Percentiles rank a stretch among this genome's conserved stretches.
phyloP scores from a whole-genome alignment of 768 basidiomycete genomes.

The Pisolithus tinctorius region DNA sequence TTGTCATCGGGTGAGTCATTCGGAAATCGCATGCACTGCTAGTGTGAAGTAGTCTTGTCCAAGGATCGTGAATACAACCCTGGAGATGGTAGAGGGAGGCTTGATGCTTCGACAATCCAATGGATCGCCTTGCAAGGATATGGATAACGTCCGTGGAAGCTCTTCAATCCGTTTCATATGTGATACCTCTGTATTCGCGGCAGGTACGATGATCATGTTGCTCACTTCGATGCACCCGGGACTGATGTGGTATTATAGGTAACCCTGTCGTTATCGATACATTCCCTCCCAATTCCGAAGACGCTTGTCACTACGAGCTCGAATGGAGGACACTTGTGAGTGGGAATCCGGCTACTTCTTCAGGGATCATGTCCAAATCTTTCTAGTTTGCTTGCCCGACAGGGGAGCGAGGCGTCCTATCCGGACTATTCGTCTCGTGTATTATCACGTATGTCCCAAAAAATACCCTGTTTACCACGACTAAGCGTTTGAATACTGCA shows the following conservation, averaged over 20 bases:
- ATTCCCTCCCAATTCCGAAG: conserved; percentile 53
- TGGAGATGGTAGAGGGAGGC: conserved; percentile 44
- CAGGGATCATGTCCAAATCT: background rate
- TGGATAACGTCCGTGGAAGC: conserved; percentile 41
- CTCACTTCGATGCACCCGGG: background rate
- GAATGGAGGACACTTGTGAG: conserved; percentile 81
- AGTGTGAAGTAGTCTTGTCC: background rate
- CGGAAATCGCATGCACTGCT: background rate
- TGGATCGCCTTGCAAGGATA: conserved; percentile 60
- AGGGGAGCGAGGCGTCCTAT: conserved; percentile 42
- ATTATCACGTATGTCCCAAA: conserved; percentile 48
- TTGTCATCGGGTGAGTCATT: conserved; percentile 58
- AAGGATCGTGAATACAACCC: conserved; percentile 49
- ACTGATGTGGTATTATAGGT: conserved; percentile 23
- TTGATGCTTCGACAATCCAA: conserved; percentile 51
- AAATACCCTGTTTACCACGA: background rate
- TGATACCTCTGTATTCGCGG: conserved; percentile 53
- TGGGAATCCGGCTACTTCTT: background rate
- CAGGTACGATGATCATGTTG: conserved; percentile 29
- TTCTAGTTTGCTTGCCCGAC: conserved; percentile 67
- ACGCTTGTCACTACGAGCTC: conserved; percentile 70
- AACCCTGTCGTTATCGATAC: conserved; percentile 54
- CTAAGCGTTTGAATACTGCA: conserved; percentile 20
- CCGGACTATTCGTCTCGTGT: conserved; percentile 51
- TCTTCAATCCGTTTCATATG: conserved; percentile 75